Conservation (phyloP, 179 eudicot genomes). For the Beta macrorhiza region DNA sequence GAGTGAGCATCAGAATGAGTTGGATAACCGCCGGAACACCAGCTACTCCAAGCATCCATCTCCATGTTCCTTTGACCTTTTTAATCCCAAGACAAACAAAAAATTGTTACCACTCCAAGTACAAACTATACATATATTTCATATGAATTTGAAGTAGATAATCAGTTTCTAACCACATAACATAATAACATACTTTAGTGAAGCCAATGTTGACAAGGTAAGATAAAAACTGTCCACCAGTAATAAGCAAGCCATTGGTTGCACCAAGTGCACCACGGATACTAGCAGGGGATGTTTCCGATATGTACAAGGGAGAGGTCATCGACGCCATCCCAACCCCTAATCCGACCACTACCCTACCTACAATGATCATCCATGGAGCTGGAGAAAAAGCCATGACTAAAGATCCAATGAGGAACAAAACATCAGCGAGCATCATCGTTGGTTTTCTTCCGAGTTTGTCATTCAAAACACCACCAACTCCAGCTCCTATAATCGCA, state of each 20-base stretch:
- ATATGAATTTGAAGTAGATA: too few relatives aligned
- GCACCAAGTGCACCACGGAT: conserved; percentile 65
- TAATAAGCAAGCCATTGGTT: conserved; percentile 58
- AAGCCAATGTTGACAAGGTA: conserved; percentile 64
- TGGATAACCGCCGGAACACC: conserved; percentile 70
- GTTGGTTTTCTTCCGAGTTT: conserved; percentile 49
- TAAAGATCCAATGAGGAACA: conserved; percentile 53
- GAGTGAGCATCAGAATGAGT: conserved; percentile 52
- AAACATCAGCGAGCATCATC: conserved; percentile 52
- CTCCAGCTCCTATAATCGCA: too few relatives aligned
- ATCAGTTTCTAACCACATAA: too few relatives aligned
- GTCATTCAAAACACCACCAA: conserved; percentile 65
- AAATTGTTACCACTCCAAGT: background rate
- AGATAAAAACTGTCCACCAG: conserved; percentile 72
- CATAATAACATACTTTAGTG: conserved; percentile 44
- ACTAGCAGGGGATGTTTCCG: conserved; percentile 63
- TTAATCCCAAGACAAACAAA: conserved; percentile 29
- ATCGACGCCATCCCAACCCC: conserved; percentile 75
- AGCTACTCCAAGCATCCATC: conserved; percentile 83
- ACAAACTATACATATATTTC: too few relatives aligned
- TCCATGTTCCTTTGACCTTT: conserved; percentile 50
- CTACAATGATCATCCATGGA: conserved; percentile 48
- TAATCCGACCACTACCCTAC: conserved; percentile 62
- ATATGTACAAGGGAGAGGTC: conserved; percentile 63
- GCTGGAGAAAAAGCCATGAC: conserved; percentile 58